Evolutionary conservation across 768 basidiomycete species (phyloP).

Genomic region (Gymnopilus dilepis): DNA sequence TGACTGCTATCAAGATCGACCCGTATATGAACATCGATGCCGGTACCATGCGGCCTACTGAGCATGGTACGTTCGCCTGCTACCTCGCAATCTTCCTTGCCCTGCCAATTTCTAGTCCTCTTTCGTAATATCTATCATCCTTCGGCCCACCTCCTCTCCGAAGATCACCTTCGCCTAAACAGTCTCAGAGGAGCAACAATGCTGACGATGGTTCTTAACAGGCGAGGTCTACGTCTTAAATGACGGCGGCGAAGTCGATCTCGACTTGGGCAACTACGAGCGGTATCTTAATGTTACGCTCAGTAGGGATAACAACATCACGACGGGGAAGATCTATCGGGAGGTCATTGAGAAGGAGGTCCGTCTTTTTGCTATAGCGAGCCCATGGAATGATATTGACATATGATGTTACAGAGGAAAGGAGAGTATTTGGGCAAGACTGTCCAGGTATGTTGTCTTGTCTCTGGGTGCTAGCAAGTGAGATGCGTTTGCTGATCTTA

Average conservation of each 20-base stretch:
- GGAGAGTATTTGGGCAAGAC: slow-evolving; percentile 96
- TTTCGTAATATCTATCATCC: too few relatives aligned
- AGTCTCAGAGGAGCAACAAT: too few relatives aligned
- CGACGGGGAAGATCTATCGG: slow-evolving; percentile 96
- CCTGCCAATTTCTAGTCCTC: background rate
- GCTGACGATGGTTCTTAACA: background rate
- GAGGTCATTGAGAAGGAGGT: slow-evolving; percentile 99
- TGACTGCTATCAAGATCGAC: slow-evolving; percentile 99
- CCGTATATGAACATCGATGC: slow-evolving; percentile 99
- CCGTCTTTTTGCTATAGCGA: slow-evolving; percentile 28
- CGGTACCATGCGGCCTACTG: slow-evolving; percentile 97
- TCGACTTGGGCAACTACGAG: slow-evolving; percentile 98
- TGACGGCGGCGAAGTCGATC: slow-evolving; percentile 97
- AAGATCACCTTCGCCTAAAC: too few relatives aligned
- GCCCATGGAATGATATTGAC: background rate
- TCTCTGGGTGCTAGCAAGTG: background rate
- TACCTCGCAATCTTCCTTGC: background rate
- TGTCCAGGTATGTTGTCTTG: slow-evolving; percentile 71
- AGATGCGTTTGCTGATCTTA: background rate
- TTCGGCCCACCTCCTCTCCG: too few relatives aligned
- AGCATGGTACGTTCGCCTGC: slow-evolving; percentile 82
- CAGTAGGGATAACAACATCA: slow-evolving; percentile 96
- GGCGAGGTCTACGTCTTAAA: slow-evolving; percentile 99
- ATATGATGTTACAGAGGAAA: slow-evolving; percentile 56
- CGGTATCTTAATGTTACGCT: slow-evolving; percentile 95